These are phyloP conservation scores for Colletotrichum brevisporum DNA, from an alignment of 2,329 filamentous ascomycete species.

Conservation along the genomic window DNA sequence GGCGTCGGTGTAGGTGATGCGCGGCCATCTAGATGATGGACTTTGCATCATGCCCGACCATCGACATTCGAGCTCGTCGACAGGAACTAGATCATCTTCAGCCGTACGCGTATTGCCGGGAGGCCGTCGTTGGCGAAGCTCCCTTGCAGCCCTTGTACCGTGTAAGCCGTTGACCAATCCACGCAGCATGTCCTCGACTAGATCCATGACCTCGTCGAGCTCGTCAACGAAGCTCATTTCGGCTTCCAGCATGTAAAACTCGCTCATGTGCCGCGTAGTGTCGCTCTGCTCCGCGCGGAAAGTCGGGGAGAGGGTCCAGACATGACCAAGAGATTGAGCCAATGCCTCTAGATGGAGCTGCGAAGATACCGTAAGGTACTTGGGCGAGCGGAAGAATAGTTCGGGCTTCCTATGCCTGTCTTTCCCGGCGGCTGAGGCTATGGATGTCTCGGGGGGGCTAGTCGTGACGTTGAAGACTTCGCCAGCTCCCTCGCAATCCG, in stretches of 20 bases:
- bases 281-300: slow-evolving; percentile 96
- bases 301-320: slow-evolving; percentile 94
- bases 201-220: slow-evolving; percentile 79
- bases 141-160: slow-evolving; percentile 58
- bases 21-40: slow-evolving; percentile 73
- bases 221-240: slow-evolving; percentile 85
- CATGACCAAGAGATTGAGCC: slow-evolving; percentile 87
- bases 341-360: slow-evolving; percentile 96
- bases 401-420: slow-evolving; percentile 55
- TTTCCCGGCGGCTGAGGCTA: slow-evolving; percentile 49
- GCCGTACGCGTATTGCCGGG: slow-evolving; percentile 41
- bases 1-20: slow-evolving; percentile 86
- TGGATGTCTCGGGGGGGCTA: slow-evolving; percentile 45
- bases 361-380: slow-evolving; percentile 95
- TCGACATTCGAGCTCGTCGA: slow-evolving; percentile 71
- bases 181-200: slow-evolving; percentile 85
- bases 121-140: slow-evolving; percentile 53
- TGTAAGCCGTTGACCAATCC: slow-evolving; percentile 59
- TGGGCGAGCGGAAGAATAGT: slow-evolving; percentile 86
- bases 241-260: slow-evolving; percentile 99
- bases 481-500: slow-evolving; percentile 96
- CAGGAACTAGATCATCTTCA: slow-evolving; percentile 57
- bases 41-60: slow-evolving; percentile 77
- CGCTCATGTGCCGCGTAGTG: slow-evolving; percentile 92
- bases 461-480: slow-evolving; percentile 86